phyloP scores from a whole-genome alignment of 2,329 filamentous ascomycete species.

The Trichoderma atroviride region DNA sequence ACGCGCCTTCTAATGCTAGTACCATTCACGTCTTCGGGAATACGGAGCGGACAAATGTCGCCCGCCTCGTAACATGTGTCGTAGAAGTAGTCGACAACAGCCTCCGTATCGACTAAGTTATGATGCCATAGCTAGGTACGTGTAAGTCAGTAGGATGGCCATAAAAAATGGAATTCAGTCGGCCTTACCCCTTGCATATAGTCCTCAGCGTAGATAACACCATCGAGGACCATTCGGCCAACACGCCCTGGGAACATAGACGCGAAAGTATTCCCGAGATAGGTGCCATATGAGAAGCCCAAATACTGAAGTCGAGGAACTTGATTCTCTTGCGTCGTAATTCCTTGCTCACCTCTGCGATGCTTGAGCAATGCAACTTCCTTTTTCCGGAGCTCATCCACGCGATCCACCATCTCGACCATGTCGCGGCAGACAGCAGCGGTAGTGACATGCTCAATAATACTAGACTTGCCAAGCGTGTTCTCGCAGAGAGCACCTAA shows the following conservation, averaged over 20 bases:
- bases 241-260: constrained; percentile 48
- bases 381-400: constrained; percentile 38
- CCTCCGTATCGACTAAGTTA: too few species aligned
- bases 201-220: constrained; percentile 35
- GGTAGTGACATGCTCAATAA: constrained; percentile 37
- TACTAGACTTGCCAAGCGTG: constrained; percentile 33
- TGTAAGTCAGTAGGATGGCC: background rate
- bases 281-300: constrained; percentile 47
- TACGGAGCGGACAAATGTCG: too few species aligned
- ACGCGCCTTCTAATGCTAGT: too few species aligned
- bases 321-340: background rate
- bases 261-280: constrained; percentile 45
- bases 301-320: constrained; percentile 35
- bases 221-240: constrained; percentile 46
- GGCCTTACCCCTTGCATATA: background rate
- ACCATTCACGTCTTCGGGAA: too few species aligned
- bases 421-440: constrained; percentile 45
- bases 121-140: background rate
- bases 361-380: background rate
- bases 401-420: constrained; percentile 45
- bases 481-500: constrained; percentile 2
- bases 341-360: background rate
- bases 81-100: too few species aligned
- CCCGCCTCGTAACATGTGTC: too few species aligned
- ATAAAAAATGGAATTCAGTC: too few species aligned